A percentile compares a stretch with the other conserved stretches of the same genome.
Conservation (phyloP, 768 basidiomycete species). For the Hortiboletus flavorubellus region DNA sequence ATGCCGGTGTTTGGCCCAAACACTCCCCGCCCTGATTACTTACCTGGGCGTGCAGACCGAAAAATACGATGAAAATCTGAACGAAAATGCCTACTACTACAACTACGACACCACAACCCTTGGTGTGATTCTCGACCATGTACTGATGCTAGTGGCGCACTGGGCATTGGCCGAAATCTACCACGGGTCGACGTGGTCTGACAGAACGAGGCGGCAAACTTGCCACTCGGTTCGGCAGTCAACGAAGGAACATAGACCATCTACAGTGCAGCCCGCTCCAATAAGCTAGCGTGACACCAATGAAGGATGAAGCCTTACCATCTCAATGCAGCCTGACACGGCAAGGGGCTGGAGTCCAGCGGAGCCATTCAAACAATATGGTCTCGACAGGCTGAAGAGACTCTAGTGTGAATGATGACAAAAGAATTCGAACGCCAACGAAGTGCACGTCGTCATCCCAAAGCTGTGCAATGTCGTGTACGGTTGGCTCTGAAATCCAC, state of each 20-base stretch:
- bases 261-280: neutral
- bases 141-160: neutral
- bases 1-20: conserved; percentile 34
- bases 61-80: conserved; percentile 9
- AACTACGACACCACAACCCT: conserved; percentile 6
- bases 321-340: neutral
- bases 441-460: conserved; percentile 8
- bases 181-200: neutral
- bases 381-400: neutral
- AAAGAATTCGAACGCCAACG: neutral
- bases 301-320: conserved; percentile 5
- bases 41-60: conserved; percentile 18
- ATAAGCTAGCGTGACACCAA: neutral
- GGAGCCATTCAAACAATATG: neutral
- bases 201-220: neutral
- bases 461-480: conserved; percentile 26
- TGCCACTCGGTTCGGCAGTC: neutral
- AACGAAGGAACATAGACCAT: neutral
- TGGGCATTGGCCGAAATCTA: neutral
- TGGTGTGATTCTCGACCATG: neutral
- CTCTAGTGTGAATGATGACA: neutral
- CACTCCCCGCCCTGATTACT: conserved; percentile 24
- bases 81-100: conserved; percentile 11
- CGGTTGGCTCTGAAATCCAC: conserved; percentile 5
- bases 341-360: neutral